Evolutionary conservation across 2,329 filamentous ascomycete genomes (phyloP).

Genomic region (Fusarium papillatum): DNA sequence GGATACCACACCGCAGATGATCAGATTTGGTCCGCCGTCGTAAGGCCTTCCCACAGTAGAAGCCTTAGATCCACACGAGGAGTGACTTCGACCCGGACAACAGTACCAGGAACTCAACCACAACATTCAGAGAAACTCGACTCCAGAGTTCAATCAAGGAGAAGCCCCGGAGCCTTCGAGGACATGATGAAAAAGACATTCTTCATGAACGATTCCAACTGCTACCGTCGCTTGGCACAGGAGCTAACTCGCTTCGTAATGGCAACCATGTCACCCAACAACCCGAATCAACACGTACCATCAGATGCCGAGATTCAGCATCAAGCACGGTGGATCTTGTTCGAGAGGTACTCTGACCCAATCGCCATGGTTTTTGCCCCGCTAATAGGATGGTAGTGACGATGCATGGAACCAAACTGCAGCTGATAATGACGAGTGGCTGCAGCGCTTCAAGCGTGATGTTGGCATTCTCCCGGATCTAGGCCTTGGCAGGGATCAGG

Average conservation of each 20-base stretch:
- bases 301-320: not conserved
- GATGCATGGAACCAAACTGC: not conserved
- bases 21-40: not conserved
- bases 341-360: not conserved
- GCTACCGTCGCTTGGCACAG: not conserved
- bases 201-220: not conserved
- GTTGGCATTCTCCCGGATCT: not conserved
- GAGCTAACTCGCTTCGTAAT: not conserved
- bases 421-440: not conserved
- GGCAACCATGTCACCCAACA: not conserved
- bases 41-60: not conserved
- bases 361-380: not conserved
- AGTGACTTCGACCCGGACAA: not conserved
- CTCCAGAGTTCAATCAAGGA: not conserved
- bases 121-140: not conserved
- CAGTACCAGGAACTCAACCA: not conserved
- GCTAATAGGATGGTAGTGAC: not conserved
- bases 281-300: not conserved
- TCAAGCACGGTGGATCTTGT: not conserved
- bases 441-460: not conserved
- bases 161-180: not conserved
- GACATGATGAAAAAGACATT: not conserved
- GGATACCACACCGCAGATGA: not conserved
- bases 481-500: not conserved
- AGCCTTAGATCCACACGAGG: not conserved